A percentile compares a stretch with the other conserved stretches of the same genome.
Evolutionary conservation across 106 monocot genomes (phyloP).

Genomic region (Platanthera zijinensis): DNA sequence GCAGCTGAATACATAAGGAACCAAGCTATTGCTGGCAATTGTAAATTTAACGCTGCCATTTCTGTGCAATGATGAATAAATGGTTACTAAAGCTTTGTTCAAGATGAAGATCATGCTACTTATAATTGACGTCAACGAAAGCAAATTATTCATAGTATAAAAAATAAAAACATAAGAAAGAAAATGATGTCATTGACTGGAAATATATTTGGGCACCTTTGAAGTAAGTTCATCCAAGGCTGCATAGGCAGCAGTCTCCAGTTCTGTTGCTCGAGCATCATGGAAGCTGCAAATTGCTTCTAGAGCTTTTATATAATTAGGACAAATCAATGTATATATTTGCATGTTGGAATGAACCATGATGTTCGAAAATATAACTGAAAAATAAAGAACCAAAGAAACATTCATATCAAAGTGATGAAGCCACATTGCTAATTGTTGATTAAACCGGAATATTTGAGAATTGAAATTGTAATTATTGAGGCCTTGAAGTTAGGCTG

Average conservation of each 20-base stretch:
- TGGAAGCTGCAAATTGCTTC: slow-evolving; percentile 79
- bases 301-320: slow-evolving; percentile 15
- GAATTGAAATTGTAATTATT: neutral
- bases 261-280: slow-evolving; percentile 69
- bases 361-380: neutral
- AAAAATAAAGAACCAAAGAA: no score
- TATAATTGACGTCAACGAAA: neutral
- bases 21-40: neutral
- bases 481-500: neutral
- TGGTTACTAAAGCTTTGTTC: neutral
- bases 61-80: neutral
- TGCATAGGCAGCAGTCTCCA: slow-evolving; percentile 70
- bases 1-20: neutral
- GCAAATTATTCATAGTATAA: neutral
- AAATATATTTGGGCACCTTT: slow-evolving; percentile 23
- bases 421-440: neutral
- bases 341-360: neutral
- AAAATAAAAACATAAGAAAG: neutral
- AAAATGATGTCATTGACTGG: neutral
- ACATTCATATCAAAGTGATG: neutral
- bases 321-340: neutral
- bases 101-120: neutral
- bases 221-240: slow-evolving; percentile 74
- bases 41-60: neutral
- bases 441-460: neutral